These are phyloP conservation scores for Debaryomyces tyrocola DNA, from an alignment of 805 yeast species.

Conservation along the genomic window DNA sequence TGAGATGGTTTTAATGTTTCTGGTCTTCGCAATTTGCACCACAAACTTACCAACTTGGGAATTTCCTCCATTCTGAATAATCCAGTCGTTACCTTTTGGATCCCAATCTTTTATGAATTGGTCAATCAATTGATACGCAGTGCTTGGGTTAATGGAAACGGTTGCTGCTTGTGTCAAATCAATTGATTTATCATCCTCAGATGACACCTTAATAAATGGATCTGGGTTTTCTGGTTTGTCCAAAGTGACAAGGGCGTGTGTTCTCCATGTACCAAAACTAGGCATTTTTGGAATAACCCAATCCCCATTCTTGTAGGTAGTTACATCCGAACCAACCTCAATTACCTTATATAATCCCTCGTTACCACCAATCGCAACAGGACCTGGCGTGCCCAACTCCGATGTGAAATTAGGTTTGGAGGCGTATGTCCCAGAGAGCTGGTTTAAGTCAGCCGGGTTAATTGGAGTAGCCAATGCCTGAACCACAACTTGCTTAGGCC, in stretches of 20 bases:
- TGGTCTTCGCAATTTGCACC: constrained; percentile 25
- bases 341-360: constrained; percentile 82
- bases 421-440: constrained; percentile 84
- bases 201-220: constrained; percentile 17
- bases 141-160: constrained; percentile 81
- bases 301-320: constrained; percentile 59
- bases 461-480: constrained; percentile 78
- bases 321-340: constrained; percentile 54
- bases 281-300: constrained; percentile 76
- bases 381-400: constrained; percentile 46
- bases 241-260: constrained; percentile 54
- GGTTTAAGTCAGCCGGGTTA: constrained; percentile 89
- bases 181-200: constrained; percentile 21
- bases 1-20: constrained; percentile 26
- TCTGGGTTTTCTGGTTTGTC: constrained; percentile 39
- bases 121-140: constrained; percentile 81
- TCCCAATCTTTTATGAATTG: constrained; percentile 46
- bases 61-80: constrained; percentile 33
- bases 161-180: constrained; percentile 73
- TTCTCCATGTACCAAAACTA: constrained; percentile 88
- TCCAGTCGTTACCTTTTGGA: constrained; percentile 26
- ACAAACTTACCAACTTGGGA: constrained; percentile 33
- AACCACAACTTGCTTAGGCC: constrained; percentile 50
- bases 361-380: constrained; percentile 82
- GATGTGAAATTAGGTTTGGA: constrained; percentile 59